A percentile compares a stretch with the other conserved stretches of the same genome.
Evolutionary conservation across 1,139 yeast genomes (phyloP).

Genomic region (Yamadazyma diddensiae): DNA sequence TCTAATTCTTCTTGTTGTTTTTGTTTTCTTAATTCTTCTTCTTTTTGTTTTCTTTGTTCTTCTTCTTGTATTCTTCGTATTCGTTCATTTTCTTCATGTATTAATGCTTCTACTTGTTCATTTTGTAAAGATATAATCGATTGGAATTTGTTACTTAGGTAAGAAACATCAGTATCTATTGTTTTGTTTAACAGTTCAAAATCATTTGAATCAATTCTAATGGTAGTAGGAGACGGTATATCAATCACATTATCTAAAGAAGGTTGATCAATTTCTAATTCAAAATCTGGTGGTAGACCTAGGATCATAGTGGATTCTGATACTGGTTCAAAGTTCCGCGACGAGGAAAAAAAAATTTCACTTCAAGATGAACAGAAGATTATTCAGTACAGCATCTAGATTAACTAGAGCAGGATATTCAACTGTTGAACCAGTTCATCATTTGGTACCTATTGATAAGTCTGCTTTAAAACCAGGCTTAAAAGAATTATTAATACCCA

Average conservation of each 20-base stretch:
- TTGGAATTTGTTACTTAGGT: constrained; percentile 8
- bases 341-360: constrained; percentile 5
- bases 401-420: constrained; percentile 67
- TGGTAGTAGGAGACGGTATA: not conserved
- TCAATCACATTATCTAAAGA: not conserved
- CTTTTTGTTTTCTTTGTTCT: constrained; percentile 12
- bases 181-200: constrained; percentile 5
- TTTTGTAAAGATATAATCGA: constrained; percentile 15
- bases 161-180: constrained; percentile 7
- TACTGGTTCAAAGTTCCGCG: constrained; percentile 8
- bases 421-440: constrained; percentile 88
- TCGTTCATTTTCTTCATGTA: constrained; percentile 18
- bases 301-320: constrained; percentile 19
- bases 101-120: constrained; percentile 16
- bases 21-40: constrained; percentile 10
- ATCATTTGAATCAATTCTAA: constrained; percentile 4
- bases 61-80: constrained; percentile 16
- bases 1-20: constrained; percentile 14
- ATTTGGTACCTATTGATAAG: constrained; percentile 73
- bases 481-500: constrained; percentile 62
- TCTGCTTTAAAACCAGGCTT: constrained; percentile 66
- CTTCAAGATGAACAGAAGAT: constrained; percentile 6
- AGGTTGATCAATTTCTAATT: constrained; percentile 15
- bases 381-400: constrained; percentile 16
- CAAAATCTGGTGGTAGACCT: constrained; percentile 26